Conservation (phyloP, 192 early-diverging fungal genomes). For the Chytriomyces hyalinus region DNA sequence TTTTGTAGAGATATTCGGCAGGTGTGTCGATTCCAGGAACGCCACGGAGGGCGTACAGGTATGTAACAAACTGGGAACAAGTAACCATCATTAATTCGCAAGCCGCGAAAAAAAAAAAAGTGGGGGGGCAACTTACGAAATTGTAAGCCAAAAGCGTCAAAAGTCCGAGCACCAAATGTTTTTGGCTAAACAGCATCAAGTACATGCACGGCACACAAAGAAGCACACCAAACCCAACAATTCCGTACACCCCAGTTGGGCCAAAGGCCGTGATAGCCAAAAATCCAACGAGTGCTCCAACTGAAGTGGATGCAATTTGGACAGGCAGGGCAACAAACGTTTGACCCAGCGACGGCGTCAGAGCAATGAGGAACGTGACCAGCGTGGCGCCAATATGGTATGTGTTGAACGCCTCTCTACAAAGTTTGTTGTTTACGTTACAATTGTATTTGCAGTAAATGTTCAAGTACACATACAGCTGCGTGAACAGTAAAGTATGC, state of each 20-base stretch:
- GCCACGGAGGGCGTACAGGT: not conserved
- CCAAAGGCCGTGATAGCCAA: not conserved
- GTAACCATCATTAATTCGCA: not conserved
- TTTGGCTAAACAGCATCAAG: constrained; percentile 14
- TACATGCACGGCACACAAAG: constrained; percentile 4
- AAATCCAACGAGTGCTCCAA: not conserved
- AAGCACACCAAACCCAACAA: constrained; percentile 13
- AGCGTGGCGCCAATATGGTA: not conserved
- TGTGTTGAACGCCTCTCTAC: not conserved
- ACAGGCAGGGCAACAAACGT: constrained; percentile 1
- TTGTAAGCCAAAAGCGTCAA: constrained; percentile 18
- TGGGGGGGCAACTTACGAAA: not conserved
- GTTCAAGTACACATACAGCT: not conserved
- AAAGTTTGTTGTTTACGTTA: not conserved
- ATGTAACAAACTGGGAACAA: constrained; percentile 2
- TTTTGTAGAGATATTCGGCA: not conserved
- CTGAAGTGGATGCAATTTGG: constrained; percentile 13
- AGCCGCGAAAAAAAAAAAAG: not conserved
- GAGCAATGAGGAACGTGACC: constrained; percentile 9
- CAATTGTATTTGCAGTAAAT: not conserved
- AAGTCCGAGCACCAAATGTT: constrained; percentile 12
- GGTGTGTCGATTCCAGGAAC: constrained; percentile 5
- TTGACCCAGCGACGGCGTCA: constrained; percentile 20
- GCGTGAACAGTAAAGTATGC: not conserved
- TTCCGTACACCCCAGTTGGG: not conserved